A percentile compares a stretch with the other conserved stretches of the same genome.
Conservation (phyloP, 1,139 yeast species). For the Spencermartinsiella ligniputridi region DNA sequence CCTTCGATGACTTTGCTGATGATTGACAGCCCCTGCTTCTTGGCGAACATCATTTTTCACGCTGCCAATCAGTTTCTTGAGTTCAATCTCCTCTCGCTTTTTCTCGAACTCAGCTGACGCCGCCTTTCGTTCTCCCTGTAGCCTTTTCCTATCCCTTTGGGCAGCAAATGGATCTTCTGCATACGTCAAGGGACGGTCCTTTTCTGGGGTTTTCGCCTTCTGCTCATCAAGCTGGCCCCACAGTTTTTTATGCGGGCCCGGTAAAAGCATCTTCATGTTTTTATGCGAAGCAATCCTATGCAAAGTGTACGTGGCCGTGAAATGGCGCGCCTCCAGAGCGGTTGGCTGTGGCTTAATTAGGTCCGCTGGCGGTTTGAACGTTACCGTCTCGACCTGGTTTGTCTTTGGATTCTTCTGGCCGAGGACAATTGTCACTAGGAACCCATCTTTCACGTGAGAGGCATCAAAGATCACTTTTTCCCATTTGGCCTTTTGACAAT, state of each 20-base stretch:
- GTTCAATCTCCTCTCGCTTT: constrained; percentile 11
- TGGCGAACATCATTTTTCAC: neutral
- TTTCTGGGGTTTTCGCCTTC: constrained; percentile 23
- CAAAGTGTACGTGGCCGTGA: constrained; percentile 82
- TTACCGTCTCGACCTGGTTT: constrained; percentile 55
- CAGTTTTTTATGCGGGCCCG: constrained; percentile 70
- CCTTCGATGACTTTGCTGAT: neutral
- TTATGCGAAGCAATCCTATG: constrained; percentile 76
- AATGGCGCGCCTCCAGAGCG: constrained; percentile 83
- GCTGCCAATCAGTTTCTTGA: constrained; percentile 8
- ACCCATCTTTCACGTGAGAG: constrained; percentile 48
- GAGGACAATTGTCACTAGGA: constrained; percentile 55
- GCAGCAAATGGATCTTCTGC: constrained; percentile 69
- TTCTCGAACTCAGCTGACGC: constrained; percentile 13
- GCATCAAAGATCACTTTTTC: constrained; percentile 75
- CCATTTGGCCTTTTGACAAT: constrained; percentile 89
- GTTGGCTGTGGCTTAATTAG: constrained; percentile 64
- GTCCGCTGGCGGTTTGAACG: constrained; percentile 56
- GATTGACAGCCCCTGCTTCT: neutral
- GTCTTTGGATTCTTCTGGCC: constrained; percentile 81
- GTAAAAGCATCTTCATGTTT: constrained; percentile 81
- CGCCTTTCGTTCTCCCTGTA: constrained; percentile 18
- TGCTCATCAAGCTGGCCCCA: constrained; percentile 71
- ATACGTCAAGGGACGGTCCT: constrained; percentile 35
- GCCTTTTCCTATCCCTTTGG: constrained; percentile 43